phyloP scores from a whole-genome alignment of 2,329 filamentous ascomycete species.

The Fusarium transvaalense region DNA sequence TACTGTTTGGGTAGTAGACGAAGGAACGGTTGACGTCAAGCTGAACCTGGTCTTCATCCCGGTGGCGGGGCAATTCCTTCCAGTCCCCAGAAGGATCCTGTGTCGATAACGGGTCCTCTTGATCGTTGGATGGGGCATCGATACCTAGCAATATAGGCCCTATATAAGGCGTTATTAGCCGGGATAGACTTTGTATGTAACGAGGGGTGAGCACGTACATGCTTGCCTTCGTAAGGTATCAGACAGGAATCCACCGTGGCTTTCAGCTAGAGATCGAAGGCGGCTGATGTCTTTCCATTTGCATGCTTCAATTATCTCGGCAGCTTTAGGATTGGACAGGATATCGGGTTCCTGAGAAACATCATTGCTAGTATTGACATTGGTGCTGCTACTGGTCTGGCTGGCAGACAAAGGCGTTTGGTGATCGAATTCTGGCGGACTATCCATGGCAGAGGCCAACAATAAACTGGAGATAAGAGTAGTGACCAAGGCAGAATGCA shows the following conservation, averaged over 20 bases:
- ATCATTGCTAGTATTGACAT: slow-evolving; percentile 28
- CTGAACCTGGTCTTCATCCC: slow-evolving; percentile 90
- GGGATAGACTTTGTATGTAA: slow-evolving; percentile 9
- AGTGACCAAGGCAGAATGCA: not conserved
- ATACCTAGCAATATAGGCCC: slow-evolving; percentile 72
- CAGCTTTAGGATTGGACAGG: slow-evolving; percentile 50
- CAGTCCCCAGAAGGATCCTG: slow-evolving; percentile 57
- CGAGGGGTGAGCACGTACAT: slow-evolving; percentile 70
- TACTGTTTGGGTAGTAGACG: slow-evolving; percentile 91
- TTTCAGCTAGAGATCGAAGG: slow-evolving; percentile 70
- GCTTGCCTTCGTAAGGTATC: slow-evolving; percentile 78
- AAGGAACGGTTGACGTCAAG: slow-evolving; percentile 97
- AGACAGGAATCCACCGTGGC: slow-evolving; percentile 74
- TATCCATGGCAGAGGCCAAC: slow-evolving; percentile 31
- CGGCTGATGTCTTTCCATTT: slow-evolving; percentile 65
- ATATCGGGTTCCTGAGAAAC: slow-evolving; percentile 31
- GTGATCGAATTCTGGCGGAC: slow-evolving; percentile 18
- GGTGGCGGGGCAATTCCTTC: slow-evolving; percentile 77
- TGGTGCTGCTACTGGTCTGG: slow-evolving; percentile 28
- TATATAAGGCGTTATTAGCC: slow-evolving; percentile 56
- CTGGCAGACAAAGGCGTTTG: slow-evolving; percentile 21
- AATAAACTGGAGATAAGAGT: not conserved
- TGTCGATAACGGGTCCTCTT: slow-evolving; percentile 24
- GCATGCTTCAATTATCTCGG: slow-evolving; percentile 68
- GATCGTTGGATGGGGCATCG: slow-evolving; percentile 24